A percentile compares a stretch with the other conserved stretches of the same genome.
These are phyloP conservation scores for Ceratocystis smalleyi DNA, from an alignment of 2,329 filamentous ascomycete genomes.

Conservation along the genomic window DNA sequence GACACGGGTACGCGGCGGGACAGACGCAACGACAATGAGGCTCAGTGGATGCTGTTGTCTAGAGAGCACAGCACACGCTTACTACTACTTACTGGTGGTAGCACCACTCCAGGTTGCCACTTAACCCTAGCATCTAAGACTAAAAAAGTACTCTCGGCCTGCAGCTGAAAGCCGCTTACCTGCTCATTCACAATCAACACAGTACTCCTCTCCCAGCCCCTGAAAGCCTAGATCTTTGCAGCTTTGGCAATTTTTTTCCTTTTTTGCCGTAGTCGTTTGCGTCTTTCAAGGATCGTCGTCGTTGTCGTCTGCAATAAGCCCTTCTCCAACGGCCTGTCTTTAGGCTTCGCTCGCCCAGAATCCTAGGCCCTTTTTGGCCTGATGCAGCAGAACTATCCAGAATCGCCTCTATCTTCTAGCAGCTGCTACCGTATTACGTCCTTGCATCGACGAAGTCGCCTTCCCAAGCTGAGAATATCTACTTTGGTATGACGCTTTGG, in stretches of 20 bases:
- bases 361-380: background rate
- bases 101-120: no score
- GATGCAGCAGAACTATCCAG: background rate
- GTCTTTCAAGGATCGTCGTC: background rate
- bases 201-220: no score
- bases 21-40: background rate
- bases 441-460: background rate
- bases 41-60: no score
- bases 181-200: no score
- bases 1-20: background rate
- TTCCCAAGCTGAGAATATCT: background rate
- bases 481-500: background rate
- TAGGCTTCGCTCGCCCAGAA: background rate
- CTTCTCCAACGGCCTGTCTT: background rate
- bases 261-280: background rate
- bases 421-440: background rate
- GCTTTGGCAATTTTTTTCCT: background rate
- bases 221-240: no score
- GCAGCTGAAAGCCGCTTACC: no score
- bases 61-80: no score
- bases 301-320: background rate
- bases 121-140: no score
- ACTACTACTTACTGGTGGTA: no score
- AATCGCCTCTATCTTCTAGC: background rate
- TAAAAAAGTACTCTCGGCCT: no score